Conservation (phyloP, 805 yeast species). For the Metschnikowia lunata region DNA sequence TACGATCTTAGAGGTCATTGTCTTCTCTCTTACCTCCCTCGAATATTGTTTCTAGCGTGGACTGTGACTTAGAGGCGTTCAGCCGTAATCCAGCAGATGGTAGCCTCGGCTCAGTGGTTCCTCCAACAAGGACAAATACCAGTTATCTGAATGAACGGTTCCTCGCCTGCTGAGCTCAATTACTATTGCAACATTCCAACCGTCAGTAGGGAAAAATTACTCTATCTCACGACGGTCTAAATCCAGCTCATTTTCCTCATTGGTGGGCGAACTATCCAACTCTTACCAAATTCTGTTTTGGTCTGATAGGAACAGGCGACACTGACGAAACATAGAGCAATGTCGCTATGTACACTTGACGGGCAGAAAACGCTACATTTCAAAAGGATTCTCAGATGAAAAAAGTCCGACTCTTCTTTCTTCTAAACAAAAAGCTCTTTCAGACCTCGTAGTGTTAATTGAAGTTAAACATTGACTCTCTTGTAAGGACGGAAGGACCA, state of each 20-base stretch:
- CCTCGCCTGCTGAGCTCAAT: slow-evolving; percentile 45
- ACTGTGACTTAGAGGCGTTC: background rate
- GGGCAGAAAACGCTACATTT: background rate
- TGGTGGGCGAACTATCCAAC: background rate
- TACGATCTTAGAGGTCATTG: too few relatives aligned
- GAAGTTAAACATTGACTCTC: too few relatives aligned
- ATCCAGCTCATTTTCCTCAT: background rate
- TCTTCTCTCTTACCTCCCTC: too few relatives aligned
- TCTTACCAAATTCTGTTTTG: background rate
- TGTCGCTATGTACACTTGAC: background rate
- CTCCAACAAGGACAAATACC: slow-evolving; percentile 1
- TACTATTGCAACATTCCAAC: slow-evolving; percentile 31
- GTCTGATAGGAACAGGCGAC: background rate
- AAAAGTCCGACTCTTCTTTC: too few relatives aligned
- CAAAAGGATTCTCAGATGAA: too few relatives aligned
- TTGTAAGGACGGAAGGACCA: too few relatives aligned
- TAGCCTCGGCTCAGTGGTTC: slow-evolving; percentile 1
- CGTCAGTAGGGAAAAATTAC: slow-evolving; percentile 1
- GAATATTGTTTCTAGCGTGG: too few relatives aligned
- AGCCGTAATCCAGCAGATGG: background rate
- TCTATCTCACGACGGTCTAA: background rate
- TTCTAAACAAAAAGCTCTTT: too few relatives aligned
- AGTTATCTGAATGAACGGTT: slow-evolving; percentile 42
- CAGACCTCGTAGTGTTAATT: too few relatives aligned
- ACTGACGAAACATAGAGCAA: background rate